phyloP scores from a whole-genome alignment of 2,329 filamentous ascomycete genomes.

The Lachnellula cervina region DNA sequence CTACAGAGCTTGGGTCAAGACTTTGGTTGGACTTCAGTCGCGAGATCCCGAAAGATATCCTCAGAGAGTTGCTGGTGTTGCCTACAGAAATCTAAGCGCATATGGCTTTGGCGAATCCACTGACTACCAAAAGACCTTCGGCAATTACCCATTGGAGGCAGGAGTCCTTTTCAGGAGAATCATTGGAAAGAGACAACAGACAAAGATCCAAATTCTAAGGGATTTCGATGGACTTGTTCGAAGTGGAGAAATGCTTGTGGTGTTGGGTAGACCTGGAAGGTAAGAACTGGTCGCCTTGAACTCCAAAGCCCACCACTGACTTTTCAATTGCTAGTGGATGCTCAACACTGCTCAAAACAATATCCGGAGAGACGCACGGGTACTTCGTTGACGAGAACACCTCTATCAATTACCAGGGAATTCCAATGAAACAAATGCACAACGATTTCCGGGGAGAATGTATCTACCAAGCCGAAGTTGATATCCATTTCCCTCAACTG shows the following conservation, averaged over 20 bases:
- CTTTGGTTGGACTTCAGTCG: constrained; percentile 45
- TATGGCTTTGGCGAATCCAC: constrained; percentile 64
- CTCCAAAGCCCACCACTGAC: not conserved
- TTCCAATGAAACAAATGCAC: constrained; percentile 43
- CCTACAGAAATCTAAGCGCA: constrained; percentile 64
- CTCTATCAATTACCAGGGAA: constrained; percentile 58
- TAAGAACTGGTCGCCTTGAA: not conserved
- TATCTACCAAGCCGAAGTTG: constrained; percentile 71
- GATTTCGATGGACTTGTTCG: constrained; percentile 60
- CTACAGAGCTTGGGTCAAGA: constrained; percentile 54
- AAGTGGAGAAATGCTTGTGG: constrained; percentile 62
- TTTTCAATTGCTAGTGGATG: constrained; percentile 45
- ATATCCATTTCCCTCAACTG: constrained; percentile 73
- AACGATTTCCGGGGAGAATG: constrained; percentile 60
- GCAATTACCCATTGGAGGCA: constrained; percentile 53
- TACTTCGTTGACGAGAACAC: constrained; percentile 48
- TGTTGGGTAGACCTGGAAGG: constrained; percentile 62
- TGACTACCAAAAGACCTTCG: constrained; percentile 65
- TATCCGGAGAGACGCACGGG: constrained; percentile 51
- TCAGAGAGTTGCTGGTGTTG: constrained; percentile 58
- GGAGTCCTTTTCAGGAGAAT: constrained; percentile 42
- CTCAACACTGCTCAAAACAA: constrained; percentile 57
- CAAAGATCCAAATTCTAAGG: constrained; percentile 53
- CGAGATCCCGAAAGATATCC: constrained; percentile 46
- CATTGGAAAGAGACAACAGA: constrained; percentile 46